Evolutionary conservation across 2,329 filamentous ascomycete species (phyloP).

Genomic region (Botryotinia calthae): DNA sequence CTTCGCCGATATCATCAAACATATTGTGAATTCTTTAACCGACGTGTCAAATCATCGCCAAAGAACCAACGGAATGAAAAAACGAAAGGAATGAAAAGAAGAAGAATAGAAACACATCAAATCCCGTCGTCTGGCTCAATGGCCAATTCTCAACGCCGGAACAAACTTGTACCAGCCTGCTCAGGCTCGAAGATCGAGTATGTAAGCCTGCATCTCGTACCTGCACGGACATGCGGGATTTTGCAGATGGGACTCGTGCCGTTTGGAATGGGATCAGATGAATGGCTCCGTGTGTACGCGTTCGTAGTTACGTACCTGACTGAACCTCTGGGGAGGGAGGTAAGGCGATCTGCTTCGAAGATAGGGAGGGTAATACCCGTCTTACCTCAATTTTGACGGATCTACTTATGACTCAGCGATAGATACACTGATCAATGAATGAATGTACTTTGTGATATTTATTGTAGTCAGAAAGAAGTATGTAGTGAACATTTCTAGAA

Average conservation of each 20-base stretch:
- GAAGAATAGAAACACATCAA: too few species aligned
- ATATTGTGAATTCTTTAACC: background rate
- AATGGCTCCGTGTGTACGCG: background rate
- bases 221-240: background rate
- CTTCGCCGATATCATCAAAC: background rate
- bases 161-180: background rate
- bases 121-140: background rate
- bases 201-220: constrained; percentile 2
- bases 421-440: background rate
- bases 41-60: background rate
- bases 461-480: background rate
- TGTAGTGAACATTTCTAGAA: background rate
- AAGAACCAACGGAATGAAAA: background rate
- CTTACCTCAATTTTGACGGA: background rate
- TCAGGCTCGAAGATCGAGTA: background rate
- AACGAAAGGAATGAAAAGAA: background rate
- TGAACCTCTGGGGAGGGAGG: constrained; percentile 1
- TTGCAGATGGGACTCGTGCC: constrained; percentile 1
- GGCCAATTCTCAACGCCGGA: background rate
- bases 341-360: background rate
- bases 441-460: background rate
- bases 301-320: constrained; percentile 6
- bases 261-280: background rate
- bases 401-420: background rate
- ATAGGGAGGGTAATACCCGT: constrained; percentile 8